Evolutionary conservation across 148 eudicot species (phyloP).

Genomic region (Chenopodium formosanum): DNA sequence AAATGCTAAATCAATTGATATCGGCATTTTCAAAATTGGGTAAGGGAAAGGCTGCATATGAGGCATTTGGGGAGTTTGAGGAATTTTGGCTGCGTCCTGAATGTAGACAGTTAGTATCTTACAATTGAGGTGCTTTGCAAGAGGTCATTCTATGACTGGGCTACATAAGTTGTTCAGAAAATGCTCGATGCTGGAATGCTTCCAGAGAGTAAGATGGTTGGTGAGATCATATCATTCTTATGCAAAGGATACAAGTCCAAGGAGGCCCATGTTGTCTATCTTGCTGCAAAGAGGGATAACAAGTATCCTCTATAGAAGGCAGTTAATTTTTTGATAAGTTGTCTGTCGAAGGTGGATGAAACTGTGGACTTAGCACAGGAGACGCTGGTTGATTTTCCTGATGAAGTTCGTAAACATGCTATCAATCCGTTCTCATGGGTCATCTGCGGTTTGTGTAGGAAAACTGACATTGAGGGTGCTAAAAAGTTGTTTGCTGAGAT

Average conservation of each 20-base stretch:
- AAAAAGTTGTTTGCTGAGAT: slow-evolving; percentile 60
- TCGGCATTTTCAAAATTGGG: slow-evolving; percentile 52
- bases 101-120: slow-evolving; percentile 62
- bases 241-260: slow-evolving; percentile 55
- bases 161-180: slow-evolving; percentile 53
- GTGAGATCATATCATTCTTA: slow-evolving; percentile 53
- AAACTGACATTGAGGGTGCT: slow-evolving; percentile 53
- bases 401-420: slow-evolving; percentile 47
- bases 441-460: slow-evolving; percentile 63
- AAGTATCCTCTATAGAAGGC: slow-evolving; percentile 45
- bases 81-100: slow-evolving; percentile 53
- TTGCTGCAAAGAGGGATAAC: slow-evolving; percentile 51
- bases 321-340: slow-evolving; percentile 49
- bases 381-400: slow-evolving; percentile 54
- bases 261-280: slow-evolving; percentile 65
- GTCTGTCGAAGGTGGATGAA: slow-evolving; percentile 48
- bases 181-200: slow-evolving; percentile 56
- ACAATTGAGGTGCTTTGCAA: slow-evolving; percentile 68
- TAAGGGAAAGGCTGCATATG: slow-evolving; percentile 72
- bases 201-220: slow-evolving; percentile 61
- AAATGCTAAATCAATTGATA: slow-evolving; percentile 61
- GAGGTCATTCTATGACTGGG: slow-evolving; percentile 61
- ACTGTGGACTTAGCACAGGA: slow-evolving; percentile 53
- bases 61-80: slow-evolving; percentile 72
- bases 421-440: slow-evolving; percentile 56